Evolutionary conservation across 2,329 filamentous ascomycete species (phyloP).

Genomic region (Biscogniauxia sp.): DNA sequence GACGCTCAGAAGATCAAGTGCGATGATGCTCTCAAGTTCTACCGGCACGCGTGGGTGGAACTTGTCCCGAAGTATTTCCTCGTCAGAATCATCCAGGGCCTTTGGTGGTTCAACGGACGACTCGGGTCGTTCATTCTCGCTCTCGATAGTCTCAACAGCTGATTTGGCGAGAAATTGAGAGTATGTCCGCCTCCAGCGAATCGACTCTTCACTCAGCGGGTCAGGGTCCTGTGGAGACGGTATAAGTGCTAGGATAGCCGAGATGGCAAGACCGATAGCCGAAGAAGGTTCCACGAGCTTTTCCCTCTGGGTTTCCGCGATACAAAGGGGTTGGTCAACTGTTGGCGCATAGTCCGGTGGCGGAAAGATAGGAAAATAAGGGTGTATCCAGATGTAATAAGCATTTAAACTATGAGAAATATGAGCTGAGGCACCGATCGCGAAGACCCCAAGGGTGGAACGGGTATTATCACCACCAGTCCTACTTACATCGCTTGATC

Average conservation of each 20-base stretch:
- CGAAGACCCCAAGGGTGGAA: neutral
- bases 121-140: constrained; percentile 45
- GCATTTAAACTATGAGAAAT: constrained; percentile 39
- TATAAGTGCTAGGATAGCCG: constrained; percentile 47
- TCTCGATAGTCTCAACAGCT: constrained; percentile 47
- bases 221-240: constrained; percentile 41
- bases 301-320: constrained; percentile 37
- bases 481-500: constrained; percentile 38
- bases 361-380: constrained; percentile 49
- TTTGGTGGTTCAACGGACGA: constrained; percentile 43
- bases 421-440: neutral
- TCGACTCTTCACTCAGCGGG: constrained; percentile 37
- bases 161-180: constrained; percentile 48
- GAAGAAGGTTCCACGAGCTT: constrained; percentile 40
- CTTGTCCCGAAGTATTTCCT: constrained; percentile 33
- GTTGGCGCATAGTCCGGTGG: constrained; percentile 36
- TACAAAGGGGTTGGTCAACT: constrained; percentile 32
- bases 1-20: constrained; percentile 46
- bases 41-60: constrained; percentile 45
- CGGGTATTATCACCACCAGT: neutral
- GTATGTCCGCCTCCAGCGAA: constrained; percentile 44
- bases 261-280: constrained; percentile 45
- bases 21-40: constrained; percentile 47
- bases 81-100: constrained; percentile 40
- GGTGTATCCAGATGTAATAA: constrained; percentile 52